phyloP scores from a whole-genome alignment of 1,284 basidiomycete genomes.

The Ganoderma sinense region DNA sequence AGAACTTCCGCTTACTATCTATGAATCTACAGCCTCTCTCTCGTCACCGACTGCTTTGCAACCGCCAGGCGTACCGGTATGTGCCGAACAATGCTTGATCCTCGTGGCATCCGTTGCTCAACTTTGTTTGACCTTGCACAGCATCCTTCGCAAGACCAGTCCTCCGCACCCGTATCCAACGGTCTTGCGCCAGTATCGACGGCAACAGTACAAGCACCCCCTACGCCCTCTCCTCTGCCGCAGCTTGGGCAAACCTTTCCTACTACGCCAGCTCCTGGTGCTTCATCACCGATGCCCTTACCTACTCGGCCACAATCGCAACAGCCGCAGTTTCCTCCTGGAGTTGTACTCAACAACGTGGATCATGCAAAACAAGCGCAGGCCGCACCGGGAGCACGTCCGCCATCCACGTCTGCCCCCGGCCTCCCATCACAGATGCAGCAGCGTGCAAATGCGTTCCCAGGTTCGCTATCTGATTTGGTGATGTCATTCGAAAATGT shows the following conservation, averaged over 20 bases:
- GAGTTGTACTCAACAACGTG: conserved; percentile 61
- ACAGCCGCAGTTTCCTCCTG: conserved; percentile 69
- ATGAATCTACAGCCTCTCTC: conserved; percentile 29
- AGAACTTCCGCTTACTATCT: conserved; percentile 3
- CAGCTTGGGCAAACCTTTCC: conserved; percentile 66
- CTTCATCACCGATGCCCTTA: conserved; percentile 38
- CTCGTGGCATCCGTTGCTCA: conserved; percentile 14
- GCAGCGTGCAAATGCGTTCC: conserved; percentile 62
- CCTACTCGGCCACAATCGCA: conserved; percentile 39
- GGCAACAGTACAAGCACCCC: conserved; percentile 30
- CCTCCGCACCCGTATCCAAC: conserved; percentile 30
- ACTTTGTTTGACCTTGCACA: conserved; percentile 24
- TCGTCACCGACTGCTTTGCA: conserved; percentile 34
- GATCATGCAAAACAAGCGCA: conserved; percentile 35
- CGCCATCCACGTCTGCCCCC: conserved; percentile 42
- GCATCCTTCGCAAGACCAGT: conserved; percentile 39
- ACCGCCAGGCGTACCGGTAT: conserved; percentile 30
- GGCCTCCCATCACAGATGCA: conserved; percentile 41
- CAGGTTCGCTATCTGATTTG: conserved; percentile 88
- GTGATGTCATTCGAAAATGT: conserved; percentile 96
- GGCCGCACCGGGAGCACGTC: conserved; percentile 34
- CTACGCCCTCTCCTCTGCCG: conserved; percentile 62
- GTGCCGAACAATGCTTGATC: conserved; percentile 22
- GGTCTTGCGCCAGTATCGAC: conserved; percentile 27
- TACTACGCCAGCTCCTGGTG: conserved; percentile 37